A percentile compares a stretch with the other conserved stretches of the same genome.
Evolutionary conservation across 345 rosid species (phyloP).

Genomic region (Sisymbrium altissimum): DNA sequence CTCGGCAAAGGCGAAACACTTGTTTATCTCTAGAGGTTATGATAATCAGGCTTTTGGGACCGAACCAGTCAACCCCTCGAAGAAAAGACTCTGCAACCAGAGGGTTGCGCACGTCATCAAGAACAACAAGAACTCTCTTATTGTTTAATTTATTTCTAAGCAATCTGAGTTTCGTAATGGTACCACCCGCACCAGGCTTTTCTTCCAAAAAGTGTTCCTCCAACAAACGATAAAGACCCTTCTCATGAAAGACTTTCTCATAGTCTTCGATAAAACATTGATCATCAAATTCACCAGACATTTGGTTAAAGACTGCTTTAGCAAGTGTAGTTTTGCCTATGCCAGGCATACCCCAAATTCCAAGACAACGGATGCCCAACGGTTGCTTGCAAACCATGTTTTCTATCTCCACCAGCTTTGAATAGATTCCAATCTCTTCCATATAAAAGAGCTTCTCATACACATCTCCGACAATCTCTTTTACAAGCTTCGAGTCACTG

Average conservation of each 20-base stretch:
- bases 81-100: conserved; percentile 1
- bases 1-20: not conserved
- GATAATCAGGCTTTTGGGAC: conserved; percentile 7
- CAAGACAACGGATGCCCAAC: not conserved
- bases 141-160: not conserved
- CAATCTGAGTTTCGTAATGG: not conserved
- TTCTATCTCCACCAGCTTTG: not conserved
- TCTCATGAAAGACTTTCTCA: not conserved
- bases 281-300: not conserved
- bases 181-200: not conserved
- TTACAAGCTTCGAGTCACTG: not conserved
- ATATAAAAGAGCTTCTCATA: not conserved
- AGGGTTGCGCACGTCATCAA: not conserved
- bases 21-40: conserved; percentile 4
- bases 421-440: not conserved
- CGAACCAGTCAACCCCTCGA: not conserved
- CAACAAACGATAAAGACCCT: not conserved
- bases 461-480: conserved; percentile 14
- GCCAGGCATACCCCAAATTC: conserved; percentile 20
- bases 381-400: conserved; percentile 12
- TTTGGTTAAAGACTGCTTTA: not conserved
- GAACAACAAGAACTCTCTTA: conserved; percentile 7
- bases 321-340: conserved; percentile 22
- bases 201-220: not conserved
- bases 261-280: not conserved